phyloP scores from a whole-genome alignment of 129 eudicot species.

The Heracleum sosnowskyi region DNA sequence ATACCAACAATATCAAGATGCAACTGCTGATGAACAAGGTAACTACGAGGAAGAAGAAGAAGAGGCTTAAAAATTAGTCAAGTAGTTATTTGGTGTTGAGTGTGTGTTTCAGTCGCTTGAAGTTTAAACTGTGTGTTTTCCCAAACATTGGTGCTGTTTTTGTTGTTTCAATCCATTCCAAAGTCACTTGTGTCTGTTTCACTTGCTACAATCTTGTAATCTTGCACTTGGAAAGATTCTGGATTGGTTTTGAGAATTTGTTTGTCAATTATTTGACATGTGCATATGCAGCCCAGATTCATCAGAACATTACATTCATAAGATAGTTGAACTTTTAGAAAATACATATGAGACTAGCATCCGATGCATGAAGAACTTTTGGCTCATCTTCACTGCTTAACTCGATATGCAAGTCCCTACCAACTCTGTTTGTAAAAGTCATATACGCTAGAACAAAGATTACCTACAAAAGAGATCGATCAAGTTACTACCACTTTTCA shows the following conservation, averaged over 20 bases:
- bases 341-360: conserved; percentile 59
- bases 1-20: conserved; percentile 84
- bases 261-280: too few species aligned
- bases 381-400: conserved; percentile 77
- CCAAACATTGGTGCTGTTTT: background rate
- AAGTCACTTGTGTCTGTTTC: background rate
- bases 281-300: background rate
- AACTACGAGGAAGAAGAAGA: conserved; percentile 58
- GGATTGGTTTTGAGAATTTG: background rate
- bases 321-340: background rate
- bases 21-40: conserved; percentile 68
- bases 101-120: background rate
- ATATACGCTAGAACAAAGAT: conserved; percentile 67
- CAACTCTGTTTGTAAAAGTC: conserved; percentile 92
- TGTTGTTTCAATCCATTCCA: background rate
- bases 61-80: background rate
- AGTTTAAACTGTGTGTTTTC: background rate
- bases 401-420: conserved; percentile 59
- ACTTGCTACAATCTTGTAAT: background rate
- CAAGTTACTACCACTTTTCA: conserved; percentile 9
- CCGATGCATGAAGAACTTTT: conserved; percentile 61
- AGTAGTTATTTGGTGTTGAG: background rate
- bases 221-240: background rate
- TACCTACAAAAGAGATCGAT: conserved; percentile 36
- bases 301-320: background rate